These are phyloP conservation scores for Coleophoma cylindrospora DNA, from an alignment of 2,329 filamentous ascomycete species.

Conservation along the genomic window DNA sequence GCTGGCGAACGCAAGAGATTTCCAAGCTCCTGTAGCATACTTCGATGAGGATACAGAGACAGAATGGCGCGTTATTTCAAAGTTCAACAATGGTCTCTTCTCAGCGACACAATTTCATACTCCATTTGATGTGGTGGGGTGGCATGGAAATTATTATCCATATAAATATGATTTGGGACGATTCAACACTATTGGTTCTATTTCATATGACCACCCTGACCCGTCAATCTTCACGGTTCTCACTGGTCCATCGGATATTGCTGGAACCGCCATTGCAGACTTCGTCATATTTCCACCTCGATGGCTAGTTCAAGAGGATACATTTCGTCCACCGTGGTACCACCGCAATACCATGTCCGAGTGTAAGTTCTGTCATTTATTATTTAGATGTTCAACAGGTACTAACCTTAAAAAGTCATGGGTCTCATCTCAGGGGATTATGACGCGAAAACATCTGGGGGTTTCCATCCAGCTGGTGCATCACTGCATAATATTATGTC, in stretches of 20 bases:
- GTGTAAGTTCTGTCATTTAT: slow-evolving; percentile 19
- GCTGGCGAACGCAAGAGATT: slow-evolving; percentile 70
- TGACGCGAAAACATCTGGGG: slow-evolving; percentile 50
- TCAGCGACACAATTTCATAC: slow-evolving; percentile 61
- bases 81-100: slow-evolving; percentile 66
- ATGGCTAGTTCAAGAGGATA: slow-evolving; percentile 57
- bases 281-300: slow-evolving; percentile 62
- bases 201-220: slow-evolving; percentile 74
- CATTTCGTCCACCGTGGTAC: slow-evolving; percentile 58
- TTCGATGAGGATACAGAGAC: slow-evolving; percentile 52
- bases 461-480: slow-evolving; percentile 57
- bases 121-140: slow-evolving; percentile 74
- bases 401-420: slow-evolving; percentile 37
- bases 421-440: slow-evolving; percentile 57
- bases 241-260: slow-evolving; percentile 50
- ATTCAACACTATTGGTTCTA: slow-evolving; percentile 69
- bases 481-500: slow-evolving; percentile 60
- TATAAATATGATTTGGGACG: slow-evolving; percentile 78
- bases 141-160: slow-evolving; percentile 76
- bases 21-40: slow-evolving; percentile 64
- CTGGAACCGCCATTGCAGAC: slow-evolving; percentile 55
- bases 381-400: too few relatives aligned
- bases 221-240: slow-evolving; percentile 71
- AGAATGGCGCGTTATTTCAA: slow-evolving; percentile 46
- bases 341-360: slow-evolving; percentile 62